Percentiles rank a stretch among this genome's conserved stretches.
Evolutionary conservation across 371 early-diverging fungal species (phyloP).

Genomic region (Entomophthora muscae): DNA sequence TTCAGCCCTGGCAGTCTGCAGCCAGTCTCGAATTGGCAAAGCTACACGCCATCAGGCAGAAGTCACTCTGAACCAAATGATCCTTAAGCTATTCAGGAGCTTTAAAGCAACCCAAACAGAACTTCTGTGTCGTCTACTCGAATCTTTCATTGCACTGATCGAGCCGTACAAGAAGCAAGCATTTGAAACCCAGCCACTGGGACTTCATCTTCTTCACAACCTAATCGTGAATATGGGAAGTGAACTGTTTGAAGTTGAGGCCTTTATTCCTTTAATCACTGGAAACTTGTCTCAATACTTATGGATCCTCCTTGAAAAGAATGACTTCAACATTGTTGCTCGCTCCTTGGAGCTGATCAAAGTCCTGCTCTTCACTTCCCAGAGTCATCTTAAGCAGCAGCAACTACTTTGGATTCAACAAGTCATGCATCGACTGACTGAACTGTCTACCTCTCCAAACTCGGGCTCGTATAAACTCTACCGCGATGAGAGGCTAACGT

Average conservation of each 20-base stretch:
- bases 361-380: constrained; percentile 12
- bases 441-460: constrained; percentile 15
- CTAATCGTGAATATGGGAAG: constrained; percentile 72
- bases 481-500: constrained; percentile 14
- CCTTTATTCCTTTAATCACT: constrained; percentile 46
- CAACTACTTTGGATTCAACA: constrained; percentile 14
- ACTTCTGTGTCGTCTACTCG: not conserved
- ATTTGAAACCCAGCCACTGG: constrained; percentile 82
- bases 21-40: not conserved
- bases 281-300: constrained; percentile 75
- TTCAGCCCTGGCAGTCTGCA: not conserved
- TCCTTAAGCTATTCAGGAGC: not conserved
- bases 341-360: not conserved
- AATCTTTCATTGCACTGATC: constrained; percentile 53
- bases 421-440: constrained; percentile 17
- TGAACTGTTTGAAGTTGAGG: constrained; percentile 48
- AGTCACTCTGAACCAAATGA: not conserved
- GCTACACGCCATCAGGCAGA: constrained; percentile 1
- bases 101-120: not conserved
- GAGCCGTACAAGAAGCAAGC: constrained; percentile 82
- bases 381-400: constrained; percentile 11
- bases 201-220: constrained; percentile 54
- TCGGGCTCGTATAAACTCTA: constrained; percentile 7
- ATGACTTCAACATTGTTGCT: constrained; percentile 1
- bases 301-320: constrained; percentile 28